Percentiles rank a stretch among this genome's conserved stretches.
Evolutionary conservation across 1,284 basidiomycete genomes (phyloP).

Genomic region (Moesziomyces sp.): DNA sequence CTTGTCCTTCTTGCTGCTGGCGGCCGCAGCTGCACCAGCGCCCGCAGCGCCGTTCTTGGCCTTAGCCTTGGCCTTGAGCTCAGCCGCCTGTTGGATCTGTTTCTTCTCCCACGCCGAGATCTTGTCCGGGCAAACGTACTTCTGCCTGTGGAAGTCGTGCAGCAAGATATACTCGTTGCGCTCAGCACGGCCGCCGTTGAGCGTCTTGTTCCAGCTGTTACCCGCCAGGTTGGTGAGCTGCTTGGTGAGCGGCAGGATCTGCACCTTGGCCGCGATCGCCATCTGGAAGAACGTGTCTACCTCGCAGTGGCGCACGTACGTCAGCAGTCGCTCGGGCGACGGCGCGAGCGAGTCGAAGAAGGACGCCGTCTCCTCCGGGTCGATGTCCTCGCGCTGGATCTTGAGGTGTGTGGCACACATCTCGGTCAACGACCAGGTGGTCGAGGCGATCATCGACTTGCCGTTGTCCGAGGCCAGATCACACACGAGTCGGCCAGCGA

Average conservation of each 20-base stretch:
- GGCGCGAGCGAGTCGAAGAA: slow-evolving; percentile 88
- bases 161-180: slow-evolving; percentile 99
- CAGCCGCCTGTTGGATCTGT: slow-evolving; percentile 54
- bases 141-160: slow-evolving; percentile 95
- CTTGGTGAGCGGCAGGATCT: slow-evolving; percentile 86
- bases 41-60: slow-evolving; percentile 46
- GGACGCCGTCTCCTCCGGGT: slow-evolving; percentile 89
- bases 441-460: slow-evolving; percentile 80
- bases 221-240: slow-evolving; percentile 97
- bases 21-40: slow-evolving; percentile 69
- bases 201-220: slow-evolving; percentile 80
- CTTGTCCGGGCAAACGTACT: slow-evolving; percentile 97
- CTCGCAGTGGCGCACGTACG: slow-evolving; percentile 90
- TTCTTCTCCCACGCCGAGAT: slow-evolving; percentile 74
- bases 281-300: slow-evolving; percentile 95
- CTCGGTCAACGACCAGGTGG: slow-evolving; percentile 95
- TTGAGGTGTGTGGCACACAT: slow-evolving; percentile 84
- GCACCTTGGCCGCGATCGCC: slow-evolving; percentile 91
- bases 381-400: slow-evolving; percentile 75
- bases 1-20: slow-evolving; percentile 82
- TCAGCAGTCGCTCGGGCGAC: slow-evolving; percentile 81
- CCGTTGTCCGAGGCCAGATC: slow-evolving; percentile 94
- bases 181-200: slow-evolving; percentile 82
- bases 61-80: slow-evolving; percentile 42
- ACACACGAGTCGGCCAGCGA: slow-evolving; percentile 87